phyloP scores from a whole-genome alignment of 1,284 basidiomycete genomes.

The Phellopilus nigrolimitatus region DNA sequence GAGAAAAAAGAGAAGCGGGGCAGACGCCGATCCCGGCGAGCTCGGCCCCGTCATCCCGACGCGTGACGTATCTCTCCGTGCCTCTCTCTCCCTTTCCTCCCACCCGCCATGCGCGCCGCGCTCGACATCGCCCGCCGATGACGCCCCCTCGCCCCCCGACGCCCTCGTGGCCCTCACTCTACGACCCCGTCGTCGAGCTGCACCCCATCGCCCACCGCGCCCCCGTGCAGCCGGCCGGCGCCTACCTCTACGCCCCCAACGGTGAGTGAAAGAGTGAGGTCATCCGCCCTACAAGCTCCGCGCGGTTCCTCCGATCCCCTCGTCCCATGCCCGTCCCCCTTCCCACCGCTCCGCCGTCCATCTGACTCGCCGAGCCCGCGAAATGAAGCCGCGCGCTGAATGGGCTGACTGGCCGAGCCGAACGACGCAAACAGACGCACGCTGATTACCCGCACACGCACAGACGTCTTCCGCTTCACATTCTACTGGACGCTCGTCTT shows the following conservation, averaged over 20 bases:
- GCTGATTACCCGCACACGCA: background rate
- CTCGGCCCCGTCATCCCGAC: too few relatives aligned
- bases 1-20: too few relatives aligned
- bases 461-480: slow-evolving; percentile 80
- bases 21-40: too few relatives aligned
- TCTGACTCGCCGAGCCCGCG: too few relatives aligned
- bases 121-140: background rate
- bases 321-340: background rate
- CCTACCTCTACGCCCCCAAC: slow-evolving; percentile 30
- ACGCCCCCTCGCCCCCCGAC: background rate
- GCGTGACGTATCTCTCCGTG: background rate
- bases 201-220: slow-evolving; percentile 36
- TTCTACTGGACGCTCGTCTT: slow-evolving; percentile 82
- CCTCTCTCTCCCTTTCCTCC: background rate
- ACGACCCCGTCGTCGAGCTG: slow-evolving; percentile 39
- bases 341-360: background rate
- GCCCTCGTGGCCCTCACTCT: slow-evolving; percentile 45
- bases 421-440: too few relatives aligned
- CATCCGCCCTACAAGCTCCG: too few relatives aligned
- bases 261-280: slow-evolving; percentile 28
- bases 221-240: slow-evolving; percentile 30
- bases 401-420: too few relatives aligned
- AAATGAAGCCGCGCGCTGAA: too few relatives aligned
- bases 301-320: background rate
- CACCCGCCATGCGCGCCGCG: background rate